Percentiles rank a stretch among this genome's conserved stretches.
These are phyloP conservation scores for Leccinum subgranulosum DNA, from an alignment of 768 basidiomycete species.

Conservation along the genomic window DNA sequence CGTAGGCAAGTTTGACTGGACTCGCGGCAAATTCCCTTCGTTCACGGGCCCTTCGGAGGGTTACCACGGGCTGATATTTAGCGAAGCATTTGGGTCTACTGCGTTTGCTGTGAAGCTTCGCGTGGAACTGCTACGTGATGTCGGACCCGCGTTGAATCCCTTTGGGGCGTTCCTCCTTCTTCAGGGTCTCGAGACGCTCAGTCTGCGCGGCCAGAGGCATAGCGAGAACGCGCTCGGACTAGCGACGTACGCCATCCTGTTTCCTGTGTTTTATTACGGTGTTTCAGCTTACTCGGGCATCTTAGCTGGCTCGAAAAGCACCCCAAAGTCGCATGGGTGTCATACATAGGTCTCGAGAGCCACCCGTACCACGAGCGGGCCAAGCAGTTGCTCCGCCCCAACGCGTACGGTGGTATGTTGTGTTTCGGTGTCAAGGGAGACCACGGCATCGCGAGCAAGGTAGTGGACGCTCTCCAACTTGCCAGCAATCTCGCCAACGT, in stretches of 20 bases:
- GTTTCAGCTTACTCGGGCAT: not conserved
- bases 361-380: conserved; percentile 65
- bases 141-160: conserved; percentile 52
- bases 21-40: conserved; percentile 49
- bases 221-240: conserved; percentile 54
- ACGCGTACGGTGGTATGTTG: conserved; percentile 68
- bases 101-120: conserved; percentile 54
- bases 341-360: conserved; percentile 64
- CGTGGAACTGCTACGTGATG: conserved; percentile 49
- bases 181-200: conserved; percentile 62
- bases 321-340: conserved; percentile 70
- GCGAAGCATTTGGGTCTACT: conserved; percentile 47
- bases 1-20: conserved; percentile 57
- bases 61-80: conserved; percentile 53
- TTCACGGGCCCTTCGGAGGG: conserved; percentile 55
- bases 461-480: conserved; percentile 69
- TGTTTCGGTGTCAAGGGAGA: conserved; percentile 75
- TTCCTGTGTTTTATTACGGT: no score
- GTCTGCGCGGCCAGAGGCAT: conserved; percentile 56
- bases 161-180: conserved; percentile 58
- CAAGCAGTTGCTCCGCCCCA: conserved; percentile 47
- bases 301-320: conserved; percentile 57
- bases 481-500: conserved; percentile 75
- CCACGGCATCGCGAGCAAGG: conserved; percentile 46
- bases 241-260: conserved; percentile 33